Conservation (phyloP, 305 asterid genomes). For the Fraxinus dipetala region DNA sequence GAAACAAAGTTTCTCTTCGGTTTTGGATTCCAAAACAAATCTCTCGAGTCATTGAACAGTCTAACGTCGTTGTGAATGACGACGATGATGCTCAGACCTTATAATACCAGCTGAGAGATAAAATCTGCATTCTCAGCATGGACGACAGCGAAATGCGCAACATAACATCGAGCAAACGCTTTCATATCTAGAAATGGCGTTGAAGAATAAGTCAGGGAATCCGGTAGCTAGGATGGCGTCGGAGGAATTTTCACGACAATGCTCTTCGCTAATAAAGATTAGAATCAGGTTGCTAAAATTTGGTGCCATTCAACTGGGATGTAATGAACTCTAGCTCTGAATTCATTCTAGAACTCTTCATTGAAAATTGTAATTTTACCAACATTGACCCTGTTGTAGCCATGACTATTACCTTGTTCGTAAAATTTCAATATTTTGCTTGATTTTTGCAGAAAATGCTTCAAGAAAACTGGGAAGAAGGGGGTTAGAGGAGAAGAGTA, state of each 20-base stretch:
- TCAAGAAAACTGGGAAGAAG: neutral
- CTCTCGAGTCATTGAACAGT: too few relatives aligned
- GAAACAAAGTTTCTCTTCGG: too few relatives aligned
- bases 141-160: too few relatives aligned
- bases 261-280: too few relatives aligned
- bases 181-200: too few relatives aligned
- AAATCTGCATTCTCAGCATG: too few relatives aligned
- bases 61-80: too few relatives aligned
- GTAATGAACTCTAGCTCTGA: slow-evolving; percentile 30
- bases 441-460: slow-evolving; percentile 11
- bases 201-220: slow-evolving; percentile 2
- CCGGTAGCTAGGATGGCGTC: slow-evolving; percentile 33
- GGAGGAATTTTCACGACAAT: slow-evolving; percentile 16
- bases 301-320: slow-evolving; percentile 64
- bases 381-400: slow-evolving; percentile 38
- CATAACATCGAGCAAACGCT: too few relatives aligned
- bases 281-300: slow-evolving; percentile 37
- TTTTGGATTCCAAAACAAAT: too few relatives aligned
- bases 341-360: too few relatives aligned
- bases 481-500: neutral
- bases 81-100: too few relatives aligned
- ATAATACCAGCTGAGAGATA: too few relatives aligned
- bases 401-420: slow-evolving; percentile 35
- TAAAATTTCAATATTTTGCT: neutral
- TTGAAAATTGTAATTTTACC: slow-evolving; percentile 27